Percentiles rank a stretch among this genome's conserved stretches.
Conservation (phyloP, 1,284 basidiomycete species). For the Erythrobasidium hasegawianum region DNA sequence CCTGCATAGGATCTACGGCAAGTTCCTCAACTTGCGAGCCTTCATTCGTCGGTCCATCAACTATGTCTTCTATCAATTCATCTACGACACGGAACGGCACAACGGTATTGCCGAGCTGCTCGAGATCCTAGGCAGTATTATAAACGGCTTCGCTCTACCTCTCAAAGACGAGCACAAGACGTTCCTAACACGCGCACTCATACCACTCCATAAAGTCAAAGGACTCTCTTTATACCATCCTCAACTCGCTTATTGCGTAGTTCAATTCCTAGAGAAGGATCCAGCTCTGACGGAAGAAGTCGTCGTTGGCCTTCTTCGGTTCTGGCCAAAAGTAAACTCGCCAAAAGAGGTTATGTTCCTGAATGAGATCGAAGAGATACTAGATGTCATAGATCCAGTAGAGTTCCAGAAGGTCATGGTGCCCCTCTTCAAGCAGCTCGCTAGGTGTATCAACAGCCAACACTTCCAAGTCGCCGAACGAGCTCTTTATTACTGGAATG, state of each 20-base stretch:
- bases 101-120: slow-evolving; percentile 98
- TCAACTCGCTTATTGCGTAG: slow-evolving; percentile 96
- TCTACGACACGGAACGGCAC: slow-evolving; percentile 98
- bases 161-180: slow-evolving; percentile 99
- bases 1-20: slow-evolving; percentile 97
- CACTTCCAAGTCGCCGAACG: slow-evolving; percentile 76
- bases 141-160: slow-evolving; percentile 97
- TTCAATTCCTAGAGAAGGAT: slow-evolving; percentile 99
- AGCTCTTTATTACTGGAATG: slow-evolving; percentile 45
- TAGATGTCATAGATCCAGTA: slow-evolving; percentile 94
- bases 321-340: slow-evolving; percentile 99
- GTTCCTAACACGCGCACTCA: slow-evolving; percentile 89
- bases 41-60: slow-evolving; percentile 99
- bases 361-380: slow-evolving; percentile 98
- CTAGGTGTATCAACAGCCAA: slow-evolving; percentile 96
- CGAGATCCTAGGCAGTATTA: slow-evolving; percentile 98
- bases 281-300: slow-evolving; percentile 89
- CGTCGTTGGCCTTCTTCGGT: slow-evolving; percentile 87
- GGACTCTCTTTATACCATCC: slow-evolving; percentile 95
- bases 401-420: slow-evolving; percentile 97
- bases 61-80: slow-evolving; percentile 98
- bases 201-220: slow-evolving; percentile 97
- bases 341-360: slow-evolving; percentile 99
- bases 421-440: slow-evolving; percentile 88
- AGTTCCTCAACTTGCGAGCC: slow-evolving; percentile 96